phyloP scores from a whole-genome alignment of 257 asterid genomes.

The Phtheirospermum japonicum region DNA sequence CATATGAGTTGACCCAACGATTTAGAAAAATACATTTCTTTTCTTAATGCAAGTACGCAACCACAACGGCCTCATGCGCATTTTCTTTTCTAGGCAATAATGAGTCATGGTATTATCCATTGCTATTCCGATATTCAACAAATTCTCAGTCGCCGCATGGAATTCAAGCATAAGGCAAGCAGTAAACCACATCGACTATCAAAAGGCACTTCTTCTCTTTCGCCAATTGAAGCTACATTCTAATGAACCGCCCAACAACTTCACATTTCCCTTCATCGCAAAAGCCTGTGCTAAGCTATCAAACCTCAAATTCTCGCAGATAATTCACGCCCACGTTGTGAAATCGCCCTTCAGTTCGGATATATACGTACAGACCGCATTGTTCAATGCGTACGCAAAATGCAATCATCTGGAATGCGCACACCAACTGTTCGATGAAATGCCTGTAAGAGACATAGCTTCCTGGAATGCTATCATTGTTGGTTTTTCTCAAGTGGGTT shows the following conservation, averaged over 20 bases:
- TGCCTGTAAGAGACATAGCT: conserved; percentile 55
- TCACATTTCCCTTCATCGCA: conserved; percentile 58
- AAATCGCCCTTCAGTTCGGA: conserved; percentile 44
- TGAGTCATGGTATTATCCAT: conserved; percentile 9
- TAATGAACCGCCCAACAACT: conserved; percentile 42
- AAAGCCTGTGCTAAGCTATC: conserved; percentile 64
- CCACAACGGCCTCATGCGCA: too few relatives aligned
- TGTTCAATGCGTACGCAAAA: conserved; percentile 58
- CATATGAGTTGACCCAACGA: too few relatives aligned
- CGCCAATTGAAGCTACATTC: conserved; percentile 45
- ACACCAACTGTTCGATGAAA: conserved; percentile 55
- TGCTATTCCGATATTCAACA: conserved; percentile 19
- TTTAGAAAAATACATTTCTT: too few relatives aligned
- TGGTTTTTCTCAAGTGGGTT: conserved; percentile 46
- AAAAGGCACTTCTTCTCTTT: conserved; percentile 48
- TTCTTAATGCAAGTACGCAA: too few relatives aligned
- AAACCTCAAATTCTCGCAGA: conserved; percentile 33
- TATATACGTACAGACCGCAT: conserved; percentile 53
- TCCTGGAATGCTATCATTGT: conserved; percentile 63
- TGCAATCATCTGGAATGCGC: conserved; percentile 44
- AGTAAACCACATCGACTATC: conserved; percentile 34
- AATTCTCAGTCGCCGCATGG: conserved; percentile 38
- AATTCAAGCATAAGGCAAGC: conserved; percentile 47
- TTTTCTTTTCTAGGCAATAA: too few relatives aligned
- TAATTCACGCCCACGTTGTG: conserved; percentile 42